Conservation (phyloP, 2,329 filamentous ascomycete species). For the Ascochyta lentis region DNA sequence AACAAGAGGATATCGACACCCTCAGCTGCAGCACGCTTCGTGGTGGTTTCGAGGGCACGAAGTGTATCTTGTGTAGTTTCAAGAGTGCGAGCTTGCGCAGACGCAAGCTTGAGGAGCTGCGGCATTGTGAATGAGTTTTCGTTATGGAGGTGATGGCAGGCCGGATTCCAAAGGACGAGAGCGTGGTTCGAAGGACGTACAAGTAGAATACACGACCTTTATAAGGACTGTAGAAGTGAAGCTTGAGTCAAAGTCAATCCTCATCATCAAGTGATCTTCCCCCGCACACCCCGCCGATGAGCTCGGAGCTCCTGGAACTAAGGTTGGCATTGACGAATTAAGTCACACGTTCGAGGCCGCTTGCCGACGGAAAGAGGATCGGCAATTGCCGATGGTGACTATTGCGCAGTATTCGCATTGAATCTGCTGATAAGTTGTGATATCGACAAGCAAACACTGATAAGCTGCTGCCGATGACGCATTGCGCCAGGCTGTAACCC, state of each 20-base stretch:
- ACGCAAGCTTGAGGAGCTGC: slow-evolving; percentile 56
- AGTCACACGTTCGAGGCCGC: background rate
- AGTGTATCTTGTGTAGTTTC: slow-evolving; percentile 66
- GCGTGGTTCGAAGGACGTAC: background rate
- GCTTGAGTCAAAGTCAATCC: background rate
- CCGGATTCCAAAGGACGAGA: background rate
- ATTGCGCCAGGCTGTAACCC: background rate
- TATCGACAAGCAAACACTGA: background rate
- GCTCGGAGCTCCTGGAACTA: slow-evolving; percentile 6
- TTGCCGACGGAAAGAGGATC: slow-evolving; percentile 6
- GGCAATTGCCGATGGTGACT: slow-evolving; percentile 7
- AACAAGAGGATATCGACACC: slow-evolving; percentile 78
- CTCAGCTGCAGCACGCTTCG: slow-evolving; percentile 66
- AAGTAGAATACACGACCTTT: background rate
- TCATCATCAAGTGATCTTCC: background rate
- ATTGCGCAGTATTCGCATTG: background rate
- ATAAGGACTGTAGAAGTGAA: background rate
- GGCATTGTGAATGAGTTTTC: slow-evolving; percentile 45
- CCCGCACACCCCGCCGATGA: slow-evolving; percentile 2
- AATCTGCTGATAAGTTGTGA: background rate
- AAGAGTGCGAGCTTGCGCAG: slow-evolving; percentile 57
- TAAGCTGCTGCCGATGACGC: background rate
- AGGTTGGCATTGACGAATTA: slow-evolving; percentile 9
- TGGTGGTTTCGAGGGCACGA: slow-evolving; percentile 67
- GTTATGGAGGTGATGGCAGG: background rate